These are phyloP conservation scores for Amylocarpus encephaloides DNA, from an alignment of 2,329 filamentous ascomycete species.

Conservation along the genomic window DNA sequence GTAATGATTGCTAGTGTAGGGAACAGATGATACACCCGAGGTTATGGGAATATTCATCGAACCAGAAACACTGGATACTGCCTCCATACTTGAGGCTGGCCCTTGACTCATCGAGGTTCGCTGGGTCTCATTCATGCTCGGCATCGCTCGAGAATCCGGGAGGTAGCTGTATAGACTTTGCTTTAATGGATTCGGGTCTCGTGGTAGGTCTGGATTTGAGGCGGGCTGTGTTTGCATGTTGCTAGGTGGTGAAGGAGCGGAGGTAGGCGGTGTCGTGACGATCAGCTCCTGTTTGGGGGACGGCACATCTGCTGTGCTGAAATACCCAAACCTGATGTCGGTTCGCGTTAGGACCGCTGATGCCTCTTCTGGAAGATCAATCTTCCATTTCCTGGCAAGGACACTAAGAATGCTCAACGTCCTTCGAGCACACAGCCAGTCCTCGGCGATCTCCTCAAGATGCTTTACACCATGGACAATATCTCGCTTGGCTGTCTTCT, in stretches of 20 bases:
- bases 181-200: slow-evolving; percentile 23
- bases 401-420: slow-evolving; percentile 81
- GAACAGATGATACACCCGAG: slow-evolving; percentile 16
- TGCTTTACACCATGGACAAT: slow-evolving; percentile 87
- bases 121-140: neutral
- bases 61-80: slow-evolving; percentile 6
- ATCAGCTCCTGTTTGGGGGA: slow-evolving; percentile 30
- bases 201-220: neutral
- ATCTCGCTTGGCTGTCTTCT: slow-evolving; percentile 84
- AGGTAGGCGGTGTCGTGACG: slow-evolving; percentile 19
- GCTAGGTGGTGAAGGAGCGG: slow-evolving; percentile 19
- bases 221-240: slow-evolving; percentile 9
- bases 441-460: slow-evolving; percentile 90
- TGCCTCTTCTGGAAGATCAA: slow-evolving; percentile 81
- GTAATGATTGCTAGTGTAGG: slow-evolving; percentile 15
- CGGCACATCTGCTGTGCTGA: slow-evolving; percentile 38
- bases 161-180: slow-evolving; percentile 28
- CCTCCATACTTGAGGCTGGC: neutral
- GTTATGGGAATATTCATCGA: slow-evolving; percentile 15
- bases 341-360: slow-evolving; percentile 67
- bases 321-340: slow-evolving; percentile 72
- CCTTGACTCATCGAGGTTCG: neutral
- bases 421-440: slow-evolving; percentile 84
- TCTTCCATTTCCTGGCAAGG: slow-evolving; percentile 81
- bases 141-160: slow-evolving; percentile 8